phyloP scores from a whole-genome alignment of 2,329 filamentous ascomycete species.

The Scytalidium lignicola region DNA sequence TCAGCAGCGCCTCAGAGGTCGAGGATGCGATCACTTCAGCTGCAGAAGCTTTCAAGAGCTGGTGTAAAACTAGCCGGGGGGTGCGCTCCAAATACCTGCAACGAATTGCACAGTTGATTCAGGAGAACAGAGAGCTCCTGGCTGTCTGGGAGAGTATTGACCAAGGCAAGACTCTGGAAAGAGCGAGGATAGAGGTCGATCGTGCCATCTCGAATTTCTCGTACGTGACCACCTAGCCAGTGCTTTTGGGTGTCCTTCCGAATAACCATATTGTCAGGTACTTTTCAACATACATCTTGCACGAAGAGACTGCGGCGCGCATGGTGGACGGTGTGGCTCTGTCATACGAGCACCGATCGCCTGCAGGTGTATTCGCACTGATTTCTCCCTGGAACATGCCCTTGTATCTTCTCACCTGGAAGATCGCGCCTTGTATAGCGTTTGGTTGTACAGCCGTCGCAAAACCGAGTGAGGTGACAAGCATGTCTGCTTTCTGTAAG shows the following conservation, averaged over 20 bases:
- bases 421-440: slow-evolving; percentile 31
- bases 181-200: slow-evolving; percentile 29
- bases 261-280: no score
- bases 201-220: slow-evolving; percentile 30
- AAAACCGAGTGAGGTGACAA: slow-evolving; percentile 31
- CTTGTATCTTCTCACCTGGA: slow-evolving; percentile 31
- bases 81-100: slow-evolving; percentile 35
- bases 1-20: no score
- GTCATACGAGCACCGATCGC: slow-evolving; percentile 31
- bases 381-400: slow-evolving; percentile 34
- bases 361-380: slow-evolving; percentile 29
- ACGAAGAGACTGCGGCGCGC: slow-evolving; percentile 26
- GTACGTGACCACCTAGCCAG: slow-evolving; percentile 12
- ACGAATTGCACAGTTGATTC: slow-evolving; percentile 37
- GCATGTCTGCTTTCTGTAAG: slow-evolving; percentile 25
- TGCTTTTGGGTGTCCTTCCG: no score
- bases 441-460: slow-evolving; percentile 31
- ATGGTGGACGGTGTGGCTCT: slow-evolving; percentile 27
- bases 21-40: slow-evolving; percentile 3
- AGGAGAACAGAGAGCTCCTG: slow-evolving; percentile 29
- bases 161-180: slow-evolving; percentile 30
- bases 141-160: slow-evolving; percentile 32
- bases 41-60: slow-evolving; percentile 6
- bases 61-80: slow-evolving; percentile 27
- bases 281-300: slow-evolving; percentile 31